Base-by-base conservation (phyloP, 306 rosid species). In the Sphenostylis stenocarpa region DNA sequence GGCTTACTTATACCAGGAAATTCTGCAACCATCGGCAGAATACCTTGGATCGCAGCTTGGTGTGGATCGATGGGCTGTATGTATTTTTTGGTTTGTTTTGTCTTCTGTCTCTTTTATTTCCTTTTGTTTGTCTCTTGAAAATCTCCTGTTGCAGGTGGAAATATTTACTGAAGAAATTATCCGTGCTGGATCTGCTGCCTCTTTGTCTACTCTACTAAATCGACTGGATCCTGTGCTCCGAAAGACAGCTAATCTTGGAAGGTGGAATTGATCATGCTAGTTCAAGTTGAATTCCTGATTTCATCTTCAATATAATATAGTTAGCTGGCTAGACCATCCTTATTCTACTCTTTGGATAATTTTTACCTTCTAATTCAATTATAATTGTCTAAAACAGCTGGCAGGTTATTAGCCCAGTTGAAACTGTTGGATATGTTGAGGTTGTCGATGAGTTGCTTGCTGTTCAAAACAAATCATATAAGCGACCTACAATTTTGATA, bases 121-220 rank as follows among this genome's bases (percentile, higher is more conserved):
- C 13, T 19, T 57, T 75, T 80, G 28, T 80, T 78, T 70, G 81
- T 80, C 76, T 85, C 52, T 79, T 83, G 82, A 85, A 83, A 38
- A 74, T 84, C 48, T 52, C 78, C 57, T 84, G 77, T 83, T 83
- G 70, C 87, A 95, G 99, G 93, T 92, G 72, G 89, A 86, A 78
- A 92, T 95, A 90, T 95, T 95, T 83, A 95, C 97, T 21, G 99
- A 95, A 89, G 99, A 95, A 89, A 85, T 95, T 73, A 92, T 95
- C 60, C 97, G 99, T 75, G 90, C 97, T 73, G 99, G 99, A 74
- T 90, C 99, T 78, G 99, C 99, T 62, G 96, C 99, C 76, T 87
- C 97, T 52, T 86, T 95, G 82, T 95, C 99, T 69, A 58, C 92
- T 75, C 97, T 95, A 56, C 89, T 95, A 55, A 95, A 92, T 83